Conservation (phyloP, 2,329 filamentous ascomycete species). For the Pochonia chlamydosporia region DNA sequence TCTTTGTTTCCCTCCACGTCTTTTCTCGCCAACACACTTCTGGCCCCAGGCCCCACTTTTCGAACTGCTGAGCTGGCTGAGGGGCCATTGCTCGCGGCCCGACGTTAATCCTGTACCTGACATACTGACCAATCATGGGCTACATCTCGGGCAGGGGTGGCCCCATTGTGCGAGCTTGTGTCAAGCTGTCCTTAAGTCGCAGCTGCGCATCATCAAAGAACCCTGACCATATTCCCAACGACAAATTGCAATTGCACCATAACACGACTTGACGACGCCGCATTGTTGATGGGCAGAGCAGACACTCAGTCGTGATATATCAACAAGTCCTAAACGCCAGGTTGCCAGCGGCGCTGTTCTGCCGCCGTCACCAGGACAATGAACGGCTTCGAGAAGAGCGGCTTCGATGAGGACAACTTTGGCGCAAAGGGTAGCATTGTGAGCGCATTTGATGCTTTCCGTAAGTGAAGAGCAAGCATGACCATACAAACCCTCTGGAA, state of each 20-base stretch:
- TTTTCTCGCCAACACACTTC: no score
- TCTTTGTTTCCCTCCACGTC: no score
- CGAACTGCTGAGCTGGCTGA: no score
- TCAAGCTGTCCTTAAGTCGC: conserved; percentile 8
- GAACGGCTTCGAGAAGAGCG: conserved; percentile 70
- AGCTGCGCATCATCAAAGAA: not conserved
- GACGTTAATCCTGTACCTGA: not conserved
- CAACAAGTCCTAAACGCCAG: not conserved
- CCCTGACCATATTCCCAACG: not conserved
- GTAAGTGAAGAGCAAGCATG: conserved; percentile 44
- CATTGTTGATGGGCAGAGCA: not conserved
- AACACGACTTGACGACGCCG: no score
- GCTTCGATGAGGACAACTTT: conserved; percentile 71
- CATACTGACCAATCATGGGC: not conserved
- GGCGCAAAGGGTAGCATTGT: conserved; percentile 66
- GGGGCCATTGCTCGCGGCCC: conserved; percentile 2
- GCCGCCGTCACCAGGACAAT: conserved; percentile 36
- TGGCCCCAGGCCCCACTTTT: no score
- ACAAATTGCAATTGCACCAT: not conserved
- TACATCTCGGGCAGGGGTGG: not conserved
- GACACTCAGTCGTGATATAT: not conserved
- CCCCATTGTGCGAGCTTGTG: conserved; percentile 1
- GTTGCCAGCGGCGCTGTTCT: not conserved
- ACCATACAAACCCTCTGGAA: no score
- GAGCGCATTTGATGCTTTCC: conserved; percentile 94